These are phyloP conservation scores for Dalbergia cochinchinensis DNA, from an alignment of 306 rosid species.

Conservation along the genomic window DNA sequence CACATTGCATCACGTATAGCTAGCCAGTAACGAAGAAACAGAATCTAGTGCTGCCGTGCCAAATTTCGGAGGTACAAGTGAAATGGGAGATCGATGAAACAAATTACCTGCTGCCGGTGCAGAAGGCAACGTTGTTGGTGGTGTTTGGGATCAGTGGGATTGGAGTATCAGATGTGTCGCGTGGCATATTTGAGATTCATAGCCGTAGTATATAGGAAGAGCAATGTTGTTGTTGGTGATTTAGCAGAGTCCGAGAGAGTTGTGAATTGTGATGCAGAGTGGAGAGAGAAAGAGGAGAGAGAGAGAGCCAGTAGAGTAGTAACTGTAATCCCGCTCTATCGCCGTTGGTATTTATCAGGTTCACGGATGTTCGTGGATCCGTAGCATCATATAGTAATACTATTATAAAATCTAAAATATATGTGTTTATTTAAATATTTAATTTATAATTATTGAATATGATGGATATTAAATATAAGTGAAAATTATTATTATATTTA, in stretches of 20 bases:
- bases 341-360: constrained; percentile 31
- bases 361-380: background rate
- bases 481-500: too few species aligned
- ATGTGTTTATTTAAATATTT: too few species aligned
- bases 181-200: constrained; percentile 37
- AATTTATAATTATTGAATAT: too few species aligned
- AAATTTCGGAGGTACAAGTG: background rate
- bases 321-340: constrained; percentile 8
- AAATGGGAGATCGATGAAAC: background rate
- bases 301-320: background rate
- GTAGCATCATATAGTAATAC: background rate
- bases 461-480: too few species aligned
- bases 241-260: constrained; percentile 19
- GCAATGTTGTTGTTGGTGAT: constrained; percentile 8
- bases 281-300: constrained; percentile 38
- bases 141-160: background rate
- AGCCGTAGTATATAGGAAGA: background rate
- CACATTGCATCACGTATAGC: too few species aligned
- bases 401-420: too few species aligned
- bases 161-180: background rate
- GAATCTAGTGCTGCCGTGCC: background rate
- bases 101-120: constrained; percentile 14
- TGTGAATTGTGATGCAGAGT: constrained; percentile 9
- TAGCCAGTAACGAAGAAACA: too few species aligned
- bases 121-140: constrained; percentile 10